phyloP scores from a whole-genome alignment of 1,284 basidiomycete species.

The Cutaneotrichosporon sp. region DNA sequence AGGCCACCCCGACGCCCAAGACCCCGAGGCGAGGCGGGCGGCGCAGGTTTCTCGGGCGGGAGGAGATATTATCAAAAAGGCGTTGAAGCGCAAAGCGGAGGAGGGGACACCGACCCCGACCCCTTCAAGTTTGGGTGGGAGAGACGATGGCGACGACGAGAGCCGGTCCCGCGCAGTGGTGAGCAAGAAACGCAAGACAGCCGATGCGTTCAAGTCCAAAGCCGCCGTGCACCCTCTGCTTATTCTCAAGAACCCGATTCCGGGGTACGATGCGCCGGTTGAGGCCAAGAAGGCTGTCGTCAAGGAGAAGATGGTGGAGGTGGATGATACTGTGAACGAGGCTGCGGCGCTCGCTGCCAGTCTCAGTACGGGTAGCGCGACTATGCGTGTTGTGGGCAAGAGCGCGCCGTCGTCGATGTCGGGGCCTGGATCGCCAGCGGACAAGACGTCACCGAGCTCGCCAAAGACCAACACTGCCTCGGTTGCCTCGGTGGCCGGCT shows the following conservation, averaged over 20 bases:
- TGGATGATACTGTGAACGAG: neutral
- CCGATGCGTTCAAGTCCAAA: slow-evolving; percentile 30
- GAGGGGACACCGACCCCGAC: slow-evolving; percentile 16
- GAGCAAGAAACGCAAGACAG: slow-evolving; percentile 30
- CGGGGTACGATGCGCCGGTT: slow-evolving; percentile 18
- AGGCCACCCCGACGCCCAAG: slow-evolving; percentile 39
- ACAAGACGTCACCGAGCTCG: slow-evolving; percentile 6
- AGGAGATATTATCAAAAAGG: slow-evolving; percentile 20
- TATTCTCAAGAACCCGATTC: slow-evolving; percentile 21
- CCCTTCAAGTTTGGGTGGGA: neutral
- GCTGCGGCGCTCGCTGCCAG: slow-evolving; percentile 6
- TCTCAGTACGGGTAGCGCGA: neutral
- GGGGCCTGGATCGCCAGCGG: slow-evolving; percentile 4
- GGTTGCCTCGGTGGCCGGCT: neutral
- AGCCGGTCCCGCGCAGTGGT: slow-evolving; percentile 25
- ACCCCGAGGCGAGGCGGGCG: slow-evolving; percentile 12
- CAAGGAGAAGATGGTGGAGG: neutral
- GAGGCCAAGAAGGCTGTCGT: neutral
- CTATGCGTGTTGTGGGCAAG: neutral
- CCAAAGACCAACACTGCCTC: slow-evolving; percentile 4
- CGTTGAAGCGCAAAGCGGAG: slow-evolving; percentile 21
- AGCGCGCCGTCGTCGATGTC: neutral
- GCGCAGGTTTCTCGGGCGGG: slow-evolving; percentile 15
- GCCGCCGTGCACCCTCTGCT: slow-evolving; percentile 16
- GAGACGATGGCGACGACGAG: slow-evolving; percentile 23